Evolutionary conservation across 208 protist genomes (phyloP), one percentile per base, ranked within the genome.

Genomic region (Angomonas deanei): DNA sequence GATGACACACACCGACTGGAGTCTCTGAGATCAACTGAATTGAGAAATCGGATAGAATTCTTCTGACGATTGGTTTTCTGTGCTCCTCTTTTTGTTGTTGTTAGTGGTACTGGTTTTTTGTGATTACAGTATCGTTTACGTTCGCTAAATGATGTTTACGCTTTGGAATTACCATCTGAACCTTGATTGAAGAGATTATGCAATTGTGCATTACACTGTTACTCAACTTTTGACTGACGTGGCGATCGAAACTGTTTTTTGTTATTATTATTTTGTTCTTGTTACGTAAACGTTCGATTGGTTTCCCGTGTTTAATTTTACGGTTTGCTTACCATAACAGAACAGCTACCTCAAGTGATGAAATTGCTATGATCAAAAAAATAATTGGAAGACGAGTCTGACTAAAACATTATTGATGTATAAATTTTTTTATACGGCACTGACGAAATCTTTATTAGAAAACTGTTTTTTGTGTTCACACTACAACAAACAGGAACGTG

Each of bases 151-250:
- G 19, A 17, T 53, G 47, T 53, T 53, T 27, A 28, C 8, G 42
- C 42, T 50, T 26, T 50, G 42, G 42, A 50, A 50, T 50, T 50
- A 50, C 42, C 42, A 50, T 50, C 42, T 50, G 42, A 50, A 50
- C 5, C 19, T 50, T 5, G 5, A 21, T 50, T 50, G 42, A 50
- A 19, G 42, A 50, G 42, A 50, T 19, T 10, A 50, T 50, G 42
- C 42, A n/a, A 26, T 26, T 50, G 42, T 50, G 42, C 42, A 50
- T 50, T 50, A 8, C 23, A 50, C 19, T 50, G 42, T 50, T 50
- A 50, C 42, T 50, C 42, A 50, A 50, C 5, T 19, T 19, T 50
- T 50, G 13, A 50, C 42, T 50, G 42, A 50, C 42, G 3, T 4
- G 19, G n/a, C n/a, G n/a, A n/a, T n/a, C n/a, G n/a, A n/a, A n/a